Evolutionary conservation across 768 basidiomycete species (phyloP), one percentile per base, ranked within the genome.

Genomic region (Austroboletus eburneus): DNA sequence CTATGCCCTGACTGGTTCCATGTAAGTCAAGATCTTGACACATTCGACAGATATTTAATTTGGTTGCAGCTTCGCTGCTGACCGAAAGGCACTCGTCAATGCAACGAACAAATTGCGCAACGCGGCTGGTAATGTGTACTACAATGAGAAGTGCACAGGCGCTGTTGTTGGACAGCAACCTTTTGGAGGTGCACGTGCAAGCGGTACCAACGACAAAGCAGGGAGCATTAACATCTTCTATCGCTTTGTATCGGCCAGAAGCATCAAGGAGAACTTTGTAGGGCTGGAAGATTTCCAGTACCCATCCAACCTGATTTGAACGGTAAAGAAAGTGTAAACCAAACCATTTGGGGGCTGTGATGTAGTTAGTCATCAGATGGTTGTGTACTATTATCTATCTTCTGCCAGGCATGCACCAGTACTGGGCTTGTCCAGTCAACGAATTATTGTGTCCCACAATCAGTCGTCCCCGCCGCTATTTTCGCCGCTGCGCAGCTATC

Each of bases 141-240:
- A 93, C 72, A 97, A 97, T 67, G 94, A 97, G 57, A 94, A 95
- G 68, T 98, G 92, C 69, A 99, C 95, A 2, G 92, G 92, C 25
- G 93, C 92, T n/a, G 89, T 91, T 40, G 92, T 98, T 29, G 95
- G 93, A 9, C 94, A 97, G 66, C 94, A 99, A 69, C 95, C 96
- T 10, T 99, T 99, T 63, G 96, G 96, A 39, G 96, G 96, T 24
- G 90, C 83, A 2, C 81, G 94, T 30, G 88, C 78, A 25, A 91
- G 87, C 61, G 95, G 96, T 23, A 99, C 95, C 52, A 98, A 98
- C 73, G 96, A 98, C 69, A 99, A 98, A 72, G 92, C 94, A 1
- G 96, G 88, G 20, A 91, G 88, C 52, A 80, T 90, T 51, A 73
- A 67, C 40, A 79, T 86, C 59, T 85, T 80, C 69, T 82, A 81